Conservation (phyloP, 2,329 filamentous ascomycete species). For the Fusarium sp. region DNA sequence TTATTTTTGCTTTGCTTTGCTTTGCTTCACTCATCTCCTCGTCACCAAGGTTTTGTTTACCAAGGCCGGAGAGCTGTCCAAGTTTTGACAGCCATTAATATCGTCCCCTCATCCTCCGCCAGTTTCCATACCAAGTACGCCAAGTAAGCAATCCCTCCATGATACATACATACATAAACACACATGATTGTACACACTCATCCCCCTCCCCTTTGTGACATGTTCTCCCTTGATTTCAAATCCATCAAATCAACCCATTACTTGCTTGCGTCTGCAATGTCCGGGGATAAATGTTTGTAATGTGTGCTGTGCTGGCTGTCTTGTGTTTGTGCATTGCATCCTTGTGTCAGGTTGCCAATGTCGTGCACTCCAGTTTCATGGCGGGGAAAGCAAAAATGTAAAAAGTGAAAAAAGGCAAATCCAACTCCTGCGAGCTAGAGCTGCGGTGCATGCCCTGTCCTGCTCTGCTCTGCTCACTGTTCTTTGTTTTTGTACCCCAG, state of each 20-base stretch:
- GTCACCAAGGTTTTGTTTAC: conserved; percentile 14
- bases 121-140: not conserved
- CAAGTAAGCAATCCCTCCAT: not conserved
- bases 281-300: conserved; percentile 27
- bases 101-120: conserved; percentile 32
- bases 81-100: conserved; percentile 28
- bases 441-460: not conserved
- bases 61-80: conserved; percentile 39
- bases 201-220: conserved; percentile 22
- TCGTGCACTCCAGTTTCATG: conserved; percentile 12
- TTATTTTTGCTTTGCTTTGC: not conserved
- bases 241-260: conserved; percentile 21
- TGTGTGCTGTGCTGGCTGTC: not conserved
- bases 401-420: conserved; percentile 22
- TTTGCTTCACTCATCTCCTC: conserved; percentile 22
- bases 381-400: conserved; percentile 14
- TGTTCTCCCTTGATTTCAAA: conserved; percentile 25
- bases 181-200: conserved; percentile 38
- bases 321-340: conserved; percentile 17
- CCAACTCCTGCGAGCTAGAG: conserved; percentile 35
- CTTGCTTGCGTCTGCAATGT: conserved; percentile 12
- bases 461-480: conserved; percentile 12
- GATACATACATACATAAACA: not conserved
- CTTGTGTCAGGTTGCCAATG: conserved; percentile 9
- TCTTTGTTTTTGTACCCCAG: conserved; percentile 23